Evolutionary conservation across 176 grass and related monocot genomes (phyloP), one percentile per base, ranked within the genome.

Genomic region (Juncus effusus): DNA sequence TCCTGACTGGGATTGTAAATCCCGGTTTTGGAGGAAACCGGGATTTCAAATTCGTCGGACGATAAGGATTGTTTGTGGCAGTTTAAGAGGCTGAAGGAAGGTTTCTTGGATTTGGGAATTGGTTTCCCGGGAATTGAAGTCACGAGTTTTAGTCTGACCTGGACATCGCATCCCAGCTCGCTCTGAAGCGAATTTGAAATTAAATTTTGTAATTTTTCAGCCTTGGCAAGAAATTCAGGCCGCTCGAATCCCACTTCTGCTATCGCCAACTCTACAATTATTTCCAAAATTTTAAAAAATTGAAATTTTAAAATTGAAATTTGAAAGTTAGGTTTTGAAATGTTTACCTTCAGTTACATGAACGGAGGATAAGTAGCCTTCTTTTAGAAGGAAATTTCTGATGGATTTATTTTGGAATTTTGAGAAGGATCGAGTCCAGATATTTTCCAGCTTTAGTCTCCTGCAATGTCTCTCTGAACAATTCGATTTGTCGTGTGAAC

Each of bases 41-140:
- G 19, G 19, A 47, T 47, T 47, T 47, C 44, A 42, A 74, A 73
- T 40, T 84, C 82, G 51, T 89, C 85, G 9, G 79, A 41, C 7
- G 93, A 96, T 76, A 86, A 82, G 81, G 89, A 93, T 13, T 84
- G 37, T 72, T 90, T 85, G 86, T 99, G 82, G 78, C 94, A 99
- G 65, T 76, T 92, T 53, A 99, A 77, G 47, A 99, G 81, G 49
- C 78, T 85, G 74, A 99, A 93, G 3, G 94, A 84, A 51, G 85
- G 83, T 45, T 79, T 99, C 78, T 93, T 99, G 62, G 59, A 61
- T 70, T 82, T 89, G 14, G 69, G 63, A 76, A 84, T 85, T 59
- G 81, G 85, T 42, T 72, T 89, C 47, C 50, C 54, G 41, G 69
- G 49, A 63, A 66, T 10, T 2, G 75, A 63, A 71, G 5, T 59